A percentile compares a stretch with the other conserved stretches of the same genome.
phyloP scores from a whole-genome alignment of 768 basidiomycete species.

The Daedaleopsis nitida region DNA sequence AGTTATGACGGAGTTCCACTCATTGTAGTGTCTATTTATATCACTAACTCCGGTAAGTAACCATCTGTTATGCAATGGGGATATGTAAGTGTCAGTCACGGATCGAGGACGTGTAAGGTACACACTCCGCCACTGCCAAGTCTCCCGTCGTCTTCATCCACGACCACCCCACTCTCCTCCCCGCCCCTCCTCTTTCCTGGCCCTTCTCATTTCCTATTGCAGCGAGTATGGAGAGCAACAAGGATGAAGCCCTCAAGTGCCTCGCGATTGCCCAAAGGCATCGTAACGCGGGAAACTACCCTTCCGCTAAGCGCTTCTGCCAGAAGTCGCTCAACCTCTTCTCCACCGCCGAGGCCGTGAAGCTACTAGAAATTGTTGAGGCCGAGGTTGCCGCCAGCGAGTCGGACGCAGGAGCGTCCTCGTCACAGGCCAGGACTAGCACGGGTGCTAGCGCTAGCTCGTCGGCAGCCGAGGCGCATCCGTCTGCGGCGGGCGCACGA shows the following conservation, averaged over 20 bases:
- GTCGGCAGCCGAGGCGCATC: slow-evolving; percentile 65
- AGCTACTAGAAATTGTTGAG: slow-evolving; percentile 69
- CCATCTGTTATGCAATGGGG: not conserved
- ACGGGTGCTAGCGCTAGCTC: slow-evolving; percentile 35
- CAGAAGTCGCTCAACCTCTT: slow-evolving; percentile 86
- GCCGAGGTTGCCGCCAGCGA: slow-evolving; percentile 45
- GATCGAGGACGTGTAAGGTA: not conserved
- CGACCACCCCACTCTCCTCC: slow-evolving; percentile 2
- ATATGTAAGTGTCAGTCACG: not conserved
- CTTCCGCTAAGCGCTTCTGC: slow-evolving; percentile 85
- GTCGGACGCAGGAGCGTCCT: slow-evolving; percentile 38
- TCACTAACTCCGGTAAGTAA: not conserved
- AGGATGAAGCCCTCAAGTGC: slow-evolving; percentile 85
- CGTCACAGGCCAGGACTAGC: slow-evolving; percentile 33
- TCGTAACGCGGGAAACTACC: slow-evolving; percentile 65
- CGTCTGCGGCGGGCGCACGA: slow-evolving; percentile 72
- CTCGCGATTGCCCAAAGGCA: slow-evolving; percentile 79
- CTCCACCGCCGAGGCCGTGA: slow-evolving; percentile 72
- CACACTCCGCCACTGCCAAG: not conserved
- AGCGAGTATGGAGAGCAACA: slow-evolving; percentile 77
- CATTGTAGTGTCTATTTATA: not conserved
- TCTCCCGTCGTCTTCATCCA: not conserved
- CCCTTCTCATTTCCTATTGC: slow-evolving; percentile 64
- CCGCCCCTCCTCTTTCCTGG: slow-evolving; percentile 56
- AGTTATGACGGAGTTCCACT: not conserved